Evolutionary conservation across 129 eudicot species (phyloP).

Genomic region (Escallonia herrerae): DNA sequence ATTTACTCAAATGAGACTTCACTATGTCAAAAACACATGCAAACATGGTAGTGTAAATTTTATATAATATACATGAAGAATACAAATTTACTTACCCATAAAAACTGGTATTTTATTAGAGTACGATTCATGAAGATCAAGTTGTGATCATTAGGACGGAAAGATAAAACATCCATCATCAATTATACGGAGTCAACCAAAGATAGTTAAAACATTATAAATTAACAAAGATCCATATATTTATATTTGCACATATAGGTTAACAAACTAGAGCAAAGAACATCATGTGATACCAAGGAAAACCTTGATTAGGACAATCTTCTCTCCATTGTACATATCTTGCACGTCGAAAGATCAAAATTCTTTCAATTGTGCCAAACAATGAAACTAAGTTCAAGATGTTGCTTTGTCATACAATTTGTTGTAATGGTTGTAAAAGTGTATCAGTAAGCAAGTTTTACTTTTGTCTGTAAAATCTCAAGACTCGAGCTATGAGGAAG

Average conservation of each 20-base stretch:
- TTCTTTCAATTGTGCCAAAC: conserved; percentile 61
- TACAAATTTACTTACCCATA: conserved; percentile 48
- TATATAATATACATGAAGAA: conserved; percentile 3
- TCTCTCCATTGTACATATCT: too few relatives aligned
- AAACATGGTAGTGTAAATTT: neutral
- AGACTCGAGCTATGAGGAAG: too few relatives aligned
- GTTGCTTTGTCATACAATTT: too few relatives aligned
- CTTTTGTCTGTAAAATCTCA: too few relatives aligned
- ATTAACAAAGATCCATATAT: neutral
- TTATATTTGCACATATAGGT: neutral
- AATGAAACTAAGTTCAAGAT: too few relatives aligned
- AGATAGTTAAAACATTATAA: neutral
- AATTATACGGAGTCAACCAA: neutral
- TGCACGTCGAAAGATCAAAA: conserved; percentile 74
- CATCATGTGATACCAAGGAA: conserved; percentile 10
- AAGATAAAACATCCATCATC: conserved; percentile 16
- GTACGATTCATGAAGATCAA: conserved; percentile 47
- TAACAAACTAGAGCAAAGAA: conserved; percentile 1
- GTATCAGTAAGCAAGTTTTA: too few relatives aligned
- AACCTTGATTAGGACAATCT: conserved; percentile 29
- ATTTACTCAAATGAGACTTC: conserved; percentile 31
- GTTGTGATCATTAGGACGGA: conserved; percentile 21
- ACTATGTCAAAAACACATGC: conserved; percentile 41
- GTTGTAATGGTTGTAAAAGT: too few relatives aligned
- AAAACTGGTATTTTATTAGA: conserved; percentile 39